phyloP scores from a whole-genome alignment of 371 early-diverging fungal genomes.

The Mucor mucedo region DNA sequence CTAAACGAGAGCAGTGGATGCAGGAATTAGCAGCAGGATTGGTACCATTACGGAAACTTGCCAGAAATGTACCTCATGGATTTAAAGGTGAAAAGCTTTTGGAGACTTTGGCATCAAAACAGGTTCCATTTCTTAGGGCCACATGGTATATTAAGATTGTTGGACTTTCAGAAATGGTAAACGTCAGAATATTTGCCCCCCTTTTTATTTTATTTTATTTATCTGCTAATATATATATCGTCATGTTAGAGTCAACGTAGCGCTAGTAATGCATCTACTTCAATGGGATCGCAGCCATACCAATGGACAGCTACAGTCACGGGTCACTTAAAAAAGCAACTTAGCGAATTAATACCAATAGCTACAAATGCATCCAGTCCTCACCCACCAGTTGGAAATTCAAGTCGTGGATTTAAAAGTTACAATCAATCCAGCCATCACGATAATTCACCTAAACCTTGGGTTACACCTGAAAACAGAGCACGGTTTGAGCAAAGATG shows the following conservation, averaged over 20 bases:
- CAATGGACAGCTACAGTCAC: constrained; percentile 49
- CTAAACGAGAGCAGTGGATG: constrained; percentile 67
- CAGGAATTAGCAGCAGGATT: constrained; percentile 60
- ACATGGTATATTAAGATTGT: constrained; percentile 79
- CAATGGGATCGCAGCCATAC: constrained; percentile 29
- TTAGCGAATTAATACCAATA: constrained; percentile 49
- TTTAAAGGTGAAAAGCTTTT: constrained; percentile 71
- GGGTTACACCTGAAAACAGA: constrained; percentile 56
- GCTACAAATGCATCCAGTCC: constrained; percentile 28
- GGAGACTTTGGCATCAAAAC: constrained; percentile 61
- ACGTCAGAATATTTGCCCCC: not conserved
- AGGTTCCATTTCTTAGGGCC: constrained; percentile 73
- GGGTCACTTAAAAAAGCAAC: constrained; percentile 47
- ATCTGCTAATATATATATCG: too few species aligned
- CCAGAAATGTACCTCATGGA: constrained; percentile 66
- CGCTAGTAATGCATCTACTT: constrained; percentile 37
- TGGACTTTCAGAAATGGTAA: constrained; percentile 66
- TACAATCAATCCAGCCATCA: constrained; percentile 33
- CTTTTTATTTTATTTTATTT: not conserved
- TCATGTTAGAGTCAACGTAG: constrained; percentile 39
- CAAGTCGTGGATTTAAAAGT: constrained; percentile 30
- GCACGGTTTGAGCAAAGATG: constrained; percentile 64
- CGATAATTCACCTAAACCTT: constrained; percentile 48
- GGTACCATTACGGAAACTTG: constrained; percentile 61
- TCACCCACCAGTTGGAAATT: constrained; percentile 26